phyloP scores from a whole-genome alignment of 257 asterid genomes.

The Nicotiana noctiflora region DNA sequence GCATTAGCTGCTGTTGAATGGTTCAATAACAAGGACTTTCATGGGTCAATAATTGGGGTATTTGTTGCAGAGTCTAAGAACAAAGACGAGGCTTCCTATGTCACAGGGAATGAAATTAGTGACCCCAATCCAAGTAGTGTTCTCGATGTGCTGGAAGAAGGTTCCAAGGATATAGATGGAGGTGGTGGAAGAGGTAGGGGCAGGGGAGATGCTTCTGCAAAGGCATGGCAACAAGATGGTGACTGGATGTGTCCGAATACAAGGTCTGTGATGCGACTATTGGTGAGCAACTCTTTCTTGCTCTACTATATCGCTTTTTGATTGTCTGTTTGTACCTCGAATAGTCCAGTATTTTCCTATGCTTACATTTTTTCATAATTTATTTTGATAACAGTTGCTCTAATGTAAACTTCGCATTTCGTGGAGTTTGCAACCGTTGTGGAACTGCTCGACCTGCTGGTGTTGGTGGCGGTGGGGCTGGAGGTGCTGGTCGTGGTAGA shows the following conservation, averaged over 20 bases:
- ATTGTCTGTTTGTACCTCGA: conserved; percentile 7
- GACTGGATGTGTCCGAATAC: conserved; percentile 96
- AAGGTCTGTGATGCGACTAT: conserved; percentile 99
- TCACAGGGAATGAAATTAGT: conserved; percentile 23
- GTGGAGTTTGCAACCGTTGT: conserved; percentile 98
- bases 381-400: conserved; percentile 67
- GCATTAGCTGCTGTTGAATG: conserved; percentile 98
- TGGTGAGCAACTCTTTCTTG: conserved; percentile 96
- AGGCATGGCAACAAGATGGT: conserved; percentile 96
- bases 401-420: conserved; percentile 96
- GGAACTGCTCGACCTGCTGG: conserved; percentile 98
- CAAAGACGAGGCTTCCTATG: conserved; percentile 45
- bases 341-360: conserved; percentile 1
- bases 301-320: conserved; percentile 20
- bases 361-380: conserved; percentile 20
- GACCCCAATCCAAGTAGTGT: conserved; percentile 33
- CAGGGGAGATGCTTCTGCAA: conserved; percentile 66
- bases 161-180: conserved; percentile 42
- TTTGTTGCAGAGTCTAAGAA: conserved; percentile 85
- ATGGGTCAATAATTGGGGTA: conserved; percentile 79
- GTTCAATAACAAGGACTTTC: conserved; percentile 94
- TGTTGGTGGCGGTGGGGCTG: conserved; percentile 61
- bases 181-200: conserved; percentile 84
- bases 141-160: conserved; percentile 51
- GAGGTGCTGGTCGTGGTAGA: conserved; percentile 87